Evolutionary conservation across 306 rosid genomes (phyloP).

Genomic region (Mimosa bimucronata): DNA sequence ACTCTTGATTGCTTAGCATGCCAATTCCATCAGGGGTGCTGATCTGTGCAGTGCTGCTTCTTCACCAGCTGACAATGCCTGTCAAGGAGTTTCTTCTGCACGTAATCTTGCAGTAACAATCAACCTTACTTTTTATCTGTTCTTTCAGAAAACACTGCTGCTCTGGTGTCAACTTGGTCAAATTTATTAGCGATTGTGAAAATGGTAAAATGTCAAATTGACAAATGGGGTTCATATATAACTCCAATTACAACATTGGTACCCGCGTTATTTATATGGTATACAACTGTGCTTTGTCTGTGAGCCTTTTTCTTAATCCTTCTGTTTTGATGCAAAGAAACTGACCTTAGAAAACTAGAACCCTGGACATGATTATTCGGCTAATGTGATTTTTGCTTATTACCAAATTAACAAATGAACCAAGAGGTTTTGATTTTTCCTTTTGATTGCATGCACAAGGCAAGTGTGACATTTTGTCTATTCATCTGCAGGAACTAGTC

Average conservation of each 20-base stretch:
- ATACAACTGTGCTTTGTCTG: too few species aligned
- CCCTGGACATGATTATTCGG: slow-evolving; percentile 19
- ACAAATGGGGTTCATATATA: slow-evolving; percentile 4
- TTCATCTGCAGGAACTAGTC: slow-evolving; percentile 24
- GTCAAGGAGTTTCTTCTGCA: slow-evolving; percentile 16
- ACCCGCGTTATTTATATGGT: too few species aligned
- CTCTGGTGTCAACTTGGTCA: slow-evolving; percentile 12
- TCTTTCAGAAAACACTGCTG: slow-evolving; percentile 24
- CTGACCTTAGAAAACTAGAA: too few species aligned
- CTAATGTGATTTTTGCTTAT: background rate
- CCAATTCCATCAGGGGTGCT: slow-evolving; percentile 25
- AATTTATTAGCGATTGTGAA: slow-evolving; percentile 12
- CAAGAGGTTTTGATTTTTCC: slow-evolving; percentile 23
- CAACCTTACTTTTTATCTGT: background rate
- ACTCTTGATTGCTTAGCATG: slow-evolving; percentile 28
- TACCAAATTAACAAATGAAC: background rate
- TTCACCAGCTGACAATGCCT: background rate
- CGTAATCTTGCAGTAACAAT: slow-evolving; percentile 19
- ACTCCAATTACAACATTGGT: slow-evolving; percentile 18
- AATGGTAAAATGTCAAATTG: slow-evolving; percentile 33
- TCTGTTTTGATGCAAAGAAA: too few species aligned
- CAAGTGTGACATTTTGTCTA: background rate
- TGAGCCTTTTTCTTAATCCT: too few species aligned
- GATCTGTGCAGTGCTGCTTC: background rate
- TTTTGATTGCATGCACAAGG: background rate